phyloP scores from a whole-genome alignment of 2,329 filamentous ascomycete genomes.

The Penicillium sp. region DNA sequence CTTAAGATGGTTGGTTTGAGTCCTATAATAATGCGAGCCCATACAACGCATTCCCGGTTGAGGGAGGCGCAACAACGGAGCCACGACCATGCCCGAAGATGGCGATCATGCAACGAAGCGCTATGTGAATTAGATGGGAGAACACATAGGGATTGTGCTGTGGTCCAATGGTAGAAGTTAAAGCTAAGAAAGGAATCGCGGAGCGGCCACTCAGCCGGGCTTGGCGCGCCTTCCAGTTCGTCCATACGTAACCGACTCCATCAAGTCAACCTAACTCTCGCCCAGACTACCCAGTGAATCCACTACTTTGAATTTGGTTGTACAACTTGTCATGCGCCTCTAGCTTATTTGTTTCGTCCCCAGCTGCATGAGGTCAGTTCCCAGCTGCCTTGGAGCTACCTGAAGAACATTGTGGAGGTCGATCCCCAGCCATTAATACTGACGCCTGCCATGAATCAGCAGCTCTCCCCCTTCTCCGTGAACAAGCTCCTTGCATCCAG shows the following conservation, averaged over 20 bases:
- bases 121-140: not conserved
- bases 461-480: conserved; percentile 17
- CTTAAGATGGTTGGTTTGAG: conserved; percentile 6
- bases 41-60: conserved; percentile 23
- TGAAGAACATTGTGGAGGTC: conserved; percentile 18
- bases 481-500: conserved; percentile 18
- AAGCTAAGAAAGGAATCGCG: conserved; percentile 14
- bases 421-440: conserved; percentile 21
- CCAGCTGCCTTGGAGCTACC: conserved; percentile 9
- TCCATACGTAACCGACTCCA: conserved; percentile 17
- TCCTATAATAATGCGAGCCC: conserved; percentile 16
- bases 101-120: conserved; percentile 6
- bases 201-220: conserved; percentile 15
- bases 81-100: conserved; percentile 26
- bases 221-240: conserved; percentile 22
- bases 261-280: conserved; percentile 3
- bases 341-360: conserved; percentile 2
- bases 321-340: conserved; percentile 6
- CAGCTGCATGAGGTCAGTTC: conserved; percentile 18
- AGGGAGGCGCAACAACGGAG: conserved; percentile 30
- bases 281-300: conserved; percentile 1
- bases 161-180: not conserved
- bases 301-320: not conserved
- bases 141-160: conserved; percentile 2
- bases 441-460: conserved; percentile 22